These are phyloP conservation scores for Atkinsonella hypoxylon DNA, from an alignment of 2,329 filamentous ascomycete species.

Conservation along the genomic window DNA sequence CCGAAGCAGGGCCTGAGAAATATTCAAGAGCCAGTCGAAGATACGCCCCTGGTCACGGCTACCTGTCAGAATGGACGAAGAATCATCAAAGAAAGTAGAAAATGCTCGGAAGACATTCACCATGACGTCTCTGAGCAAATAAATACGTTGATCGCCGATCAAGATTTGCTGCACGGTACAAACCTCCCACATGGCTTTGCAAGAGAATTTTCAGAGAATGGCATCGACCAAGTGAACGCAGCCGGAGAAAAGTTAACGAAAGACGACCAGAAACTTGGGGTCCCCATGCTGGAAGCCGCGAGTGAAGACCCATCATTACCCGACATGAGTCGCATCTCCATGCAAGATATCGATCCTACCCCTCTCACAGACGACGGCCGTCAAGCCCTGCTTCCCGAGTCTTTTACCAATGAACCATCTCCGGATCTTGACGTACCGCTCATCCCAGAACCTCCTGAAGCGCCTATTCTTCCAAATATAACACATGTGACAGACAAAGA, in stretches of 20 bases:
- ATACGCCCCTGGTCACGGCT: no score
- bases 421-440: slow-evolving; percentile 22
- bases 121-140: no score
- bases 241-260: background rate
- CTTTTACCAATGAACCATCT: background rate
- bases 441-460: slow-evolving; percentile 37
- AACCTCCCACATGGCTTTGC: no score
- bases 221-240: background rate
- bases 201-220: no score
- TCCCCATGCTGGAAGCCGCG: background rate
- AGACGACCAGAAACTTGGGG: background rate
- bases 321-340: slow-evolving; percentile 13
- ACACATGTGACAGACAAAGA: slow-evolving; percentile 50
- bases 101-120: no score
- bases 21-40: background rate
- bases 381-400: background rate
- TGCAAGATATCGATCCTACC: slow-evolving; percentile 27
- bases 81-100: background rate
- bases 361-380: slow-evolving; percentile 15
- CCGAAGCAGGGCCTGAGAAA: slow-evolving; percentile 8
- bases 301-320: background rate
- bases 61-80: background rate
- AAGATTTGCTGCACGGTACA: no score
- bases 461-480: slow-evolving; percentile 37
- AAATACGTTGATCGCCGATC: no score